Evolutionary conservation across 768 basidiomycete species (phyloP).

Genomic region (Suillus subluteus): DNA sequence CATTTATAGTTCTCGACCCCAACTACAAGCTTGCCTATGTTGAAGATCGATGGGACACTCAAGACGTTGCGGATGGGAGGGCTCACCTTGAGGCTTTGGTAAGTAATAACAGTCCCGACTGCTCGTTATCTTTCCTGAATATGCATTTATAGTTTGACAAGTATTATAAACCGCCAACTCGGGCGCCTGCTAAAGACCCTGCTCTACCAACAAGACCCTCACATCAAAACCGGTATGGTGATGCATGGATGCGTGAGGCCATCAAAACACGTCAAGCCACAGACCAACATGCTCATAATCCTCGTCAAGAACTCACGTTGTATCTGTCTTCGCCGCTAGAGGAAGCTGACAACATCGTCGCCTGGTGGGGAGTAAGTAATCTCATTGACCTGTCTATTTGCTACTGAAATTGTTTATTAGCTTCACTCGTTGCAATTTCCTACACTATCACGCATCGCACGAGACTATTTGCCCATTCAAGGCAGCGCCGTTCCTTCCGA

Average conservation of each 20-base stretch:
- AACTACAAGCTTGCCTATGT: not conserved
- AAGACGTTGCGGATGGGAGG: not conserved
- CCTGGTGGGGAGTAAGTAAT: not conserved
- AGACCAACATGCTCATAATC: not conserved
- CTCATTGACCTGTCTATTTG: not conserved
- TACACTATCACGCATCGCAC: too few species aligned
- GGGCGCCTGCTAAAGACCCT: not conserved
- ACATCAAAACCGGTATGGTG: not conserved
- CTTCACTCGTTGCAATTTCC: too few species aligned
- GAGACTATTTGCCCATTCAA: too few species aligned
- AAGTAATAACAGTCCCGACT: too few species aligned
- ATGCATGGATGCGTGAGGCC: not conserved
- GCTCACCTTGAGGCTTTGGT: not conserved
- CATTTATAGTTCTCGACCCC: not conserved
- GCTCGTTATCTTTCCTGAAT: too few species aligned
- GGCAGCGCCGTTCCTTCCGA: too few species aligned
- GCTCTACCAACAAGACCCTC: not conserved
- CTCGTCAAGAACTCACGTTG: not conserved
- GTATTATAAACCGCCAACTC: not conserved
- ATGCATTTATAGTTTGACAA: not conserved
- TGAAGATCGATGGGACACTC: not conserved
- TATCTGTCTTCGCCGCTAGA: not conserved
- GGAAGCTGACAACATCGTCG: not conserved
- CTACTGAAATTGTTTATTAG: not conserved
- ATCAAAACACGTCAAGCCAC: not conserved